A percentile compares a stretch with the other conserved stretches of the same genome.
Conservation (phyloP, 495 filamentous ascomycete species). For the Chlorociboria aeruginascens region DNA sequence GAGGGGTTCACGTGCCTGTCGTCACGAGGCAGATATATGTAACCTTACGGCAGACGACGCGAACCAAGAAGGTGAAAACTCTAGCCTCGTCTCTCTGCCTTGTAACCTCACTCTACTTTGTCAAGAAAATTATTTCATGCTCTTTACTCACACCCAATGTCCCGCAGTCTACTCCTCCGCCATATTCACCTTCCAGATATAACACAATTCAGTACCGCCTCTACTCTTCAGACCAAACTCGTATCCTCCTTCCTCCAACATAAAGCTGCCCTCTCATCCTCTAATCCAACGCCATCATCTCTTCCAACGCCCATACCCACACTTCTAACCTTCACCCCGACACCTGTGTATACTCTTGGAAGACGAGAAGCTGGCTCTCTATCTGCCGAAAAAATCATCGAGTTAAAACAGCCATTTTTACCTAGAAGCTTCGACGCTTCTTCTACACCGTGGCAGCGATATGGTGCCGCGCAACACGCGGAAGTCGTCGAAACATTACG, state of each 20-base stretch:
- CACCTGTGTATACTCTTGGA: conserved; percentile 82
- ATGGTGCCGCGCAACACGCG: conserved; percentile 25
- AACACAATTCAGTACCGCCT: conserved; percentile 29
- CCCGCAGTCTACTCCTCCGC: conserved; percentile 32
- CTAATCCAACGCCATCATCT: conserved; percentile 12
- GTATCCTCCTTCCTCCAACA: conserved; percentile 32
- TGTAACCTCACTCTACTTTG: too few relatives aligned
- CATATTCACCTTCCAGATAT: conserved; percentile 59
- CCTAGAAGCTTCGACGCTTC: conserved; percentile 12
- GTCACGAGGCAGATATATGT: too few relatives aligned
- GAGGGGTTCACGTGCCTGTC: too few relatives aligned
- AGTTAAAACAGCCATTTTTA: conserved; percentile 14
- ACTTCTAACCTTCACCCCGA: conserved; percentile 72
- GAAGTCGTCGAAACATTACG: conserved; percentile 59
- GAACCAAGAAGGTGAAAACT: background rate
- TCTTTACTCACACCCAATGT: background rate
- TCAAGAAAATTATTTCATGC: too few relatives aligned
- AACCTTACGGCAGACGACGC: too few relatives aligned
- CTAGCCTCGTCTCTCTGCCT: background rate
- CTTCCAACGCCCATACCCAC: conserved; percentile 43
- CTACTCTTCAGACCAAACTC: conserved; percentile 29
- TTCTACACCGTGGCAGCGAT: conserved; percentile 10
- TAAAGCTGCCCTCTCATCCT: conserved; percentile 25
- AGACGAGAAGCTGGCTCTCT: conserved; percentile 62
- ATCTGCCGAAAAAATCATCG: conserved; percentile 25